These are phyloP conservation scores for Mortierella sp. DNA, from an alignment of 371 early-diverging fungal species.

Conservation along the genomic window DNA sequence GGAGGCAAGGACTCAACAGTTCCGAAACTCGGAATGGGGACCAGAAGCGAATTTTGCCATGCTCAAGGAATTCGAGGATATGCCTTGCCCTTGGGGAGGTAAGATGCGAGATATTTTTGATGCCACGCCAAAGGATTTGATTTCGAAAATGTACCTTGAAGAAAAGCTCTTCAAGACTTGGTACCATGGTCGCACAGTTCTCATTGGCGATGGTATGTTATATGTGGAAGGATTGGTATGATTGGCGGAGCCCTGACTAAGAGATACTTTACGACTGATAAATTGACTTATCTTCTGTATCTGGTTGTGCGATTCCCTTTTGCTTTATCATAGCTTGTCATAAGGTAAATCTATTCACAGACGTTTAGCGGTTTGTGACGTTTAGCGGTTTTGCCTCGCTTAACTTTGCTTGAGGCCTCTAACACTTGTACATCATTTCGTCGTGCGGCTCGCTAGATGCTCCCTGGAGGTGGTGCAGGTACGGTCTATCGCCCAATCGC, in stretches of 20 bases:
- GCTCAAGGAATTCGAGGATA: conserved; percentile 10
- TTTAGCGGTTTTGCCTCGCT: no score
- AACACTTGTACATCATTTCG: no score
- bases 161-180: conserved; percentile 21
- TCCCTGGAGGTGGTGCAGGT: conserved; percentile 15
- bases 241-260: no score
- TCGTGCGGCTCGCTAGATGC: no score
- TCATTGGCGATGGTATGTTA: conserved; percentile 34
- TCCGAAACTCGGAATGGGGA: conserved; percentile 22
- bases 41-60: conserved; percentile 15
- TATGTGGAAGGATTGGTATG: no score
- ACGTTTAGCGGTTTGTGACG: no score
- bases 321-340: no score
- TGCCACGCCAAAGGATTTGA: conserved; percentile 16
- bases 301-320: neutral
- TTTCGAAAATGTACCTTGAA: conserved; percentile 15
- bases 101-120: conserved; percentile 9
- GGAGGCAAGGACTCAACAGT: neutral
- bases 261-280: neutral
- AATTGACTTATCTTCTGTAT: neutral
- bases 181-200: conserved; percentile 21
- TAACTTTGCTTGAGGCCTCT: no score
- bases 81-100: conserved; percentile 13
- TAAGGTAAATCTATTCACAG: no score
- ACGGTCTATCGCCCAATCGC: neutral